Conservation (phyloP, 2,329 filamentous ascomycete genomes). For the Cryoendolithus antarcticus region DNA sequence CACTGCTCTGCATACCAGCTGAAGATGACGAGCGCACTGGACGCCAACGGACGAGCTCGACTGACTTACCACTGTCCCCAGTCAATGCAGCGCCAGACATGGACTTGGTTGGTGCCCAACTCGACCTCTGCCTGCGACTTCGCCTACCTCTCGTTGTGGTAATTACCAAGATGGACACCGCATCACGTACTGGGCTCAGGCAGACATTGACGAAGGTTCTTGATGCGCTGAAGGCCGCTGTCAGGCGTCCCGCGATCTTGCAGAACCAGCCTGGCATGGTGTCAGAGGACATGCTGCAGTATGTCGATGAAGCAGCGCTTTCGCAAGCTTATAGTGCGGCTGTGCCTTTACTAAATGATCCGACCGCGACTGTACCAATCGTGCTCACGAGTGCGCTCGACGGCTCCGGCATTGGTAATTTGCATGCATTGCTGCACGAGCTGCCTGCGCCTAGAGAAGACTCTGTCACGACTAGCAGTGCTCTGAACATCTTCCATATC, state of each 20-base stretch:
- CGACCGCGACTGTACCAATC: constrained; percentile 57
- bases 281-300: constrained; percentile 39
- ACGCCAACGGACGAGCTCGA: constrained; percentile 29
- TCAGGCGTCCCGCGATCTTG: constrained; percentile 62
- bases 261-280: constrained; percentile 19
- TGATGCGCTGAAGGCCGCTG: constrained; percentile 62
- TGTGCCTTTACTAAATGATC: constrained; percentile 37
- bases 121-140: constrained; percentile 74
- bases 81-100: constrained; percentile 38
- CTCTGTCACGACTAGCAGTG: not conserved
- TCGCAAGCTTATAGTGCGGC: constrained; percentile 46
- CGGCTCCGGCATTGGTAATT: constrained; percentile 64
- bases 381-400: constrained; percentile 77
- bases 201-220: constrained; percentile 62
- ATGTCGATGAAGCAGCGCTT: constrained; percentile 44
- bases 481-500: constrained; percentile 58
- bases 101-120: constrained; percentile 65
- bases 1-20: constrained; percentile 73
- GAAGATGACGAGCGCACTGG: constrained; percentile 49
- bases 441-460: constrained; percentile 48
- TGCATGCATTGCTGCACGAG: constrained; percentile 69
- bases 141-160: constrained; percentile 66
- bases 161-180: constrained; percentile 84
- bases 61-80: constrained; percentile 18
- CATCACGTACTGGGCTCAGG: constrained; percentile 58